Base-by-base conservation (phyloP, 1,139 yeast genomes). In the Citeromyces siamensis region DNA sequence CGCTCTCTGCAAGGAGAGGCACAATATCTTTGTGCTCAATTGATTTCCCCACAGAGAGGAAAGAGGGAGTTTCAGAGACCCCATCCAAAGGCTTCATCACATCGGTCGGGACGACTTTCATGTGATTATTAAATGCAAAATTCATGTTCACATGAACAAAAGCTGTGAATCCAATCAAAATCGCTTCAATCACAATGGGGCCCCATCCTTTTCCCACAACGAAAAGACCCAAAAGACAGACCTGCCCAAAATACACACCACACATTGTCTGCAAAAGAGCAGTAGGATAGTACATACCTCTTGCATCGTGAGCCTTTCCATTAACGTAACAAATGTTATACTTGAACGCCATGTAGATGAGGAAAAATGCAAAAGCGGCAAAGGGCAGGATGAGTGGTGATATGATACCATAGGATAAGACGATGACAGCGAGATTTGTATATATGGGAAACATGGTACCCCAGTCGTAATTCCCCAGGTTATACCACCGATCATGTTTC, bases 371-470 rank as follows among this genome's bases (percentile, higher is more conserved):
- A 38, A 63, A 53, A 22, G 61, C 54, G 12, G 72, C 59, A 45
- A 70, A 86, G 6, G 75, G 58, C 45, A 88, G 58, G 45, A 77
- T 66, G 36, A 78, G 52, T 21, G 96, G 96, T 1, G 95, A 71
- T 46, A 86, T 83, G 41, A 86, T 68, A 5, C 94, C 63, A 56
- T 83, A 88, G 1, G 90, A 74, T 46, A 88, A 64, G 9, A 78
- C 64, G 46, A 88, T 84, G 43, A 83, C 82, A 3, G 81, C 81
- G 64, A 88, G 69, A 55, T 79, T 80, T 38, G 94, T 75, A 58
- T 80, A 85, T 9, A 79, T 67, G 10, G 97, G 96, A 69, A 81
- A 86, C 3, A 75, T 65, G 1, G 95, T 84, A 42, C 97, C 97
- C 94, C 94, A 88, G 13, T 71, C 66, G 48, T 76, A 66, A 2